Percentiles rank a stretch among this genome's conserved stretches.
Evolutionary conservation across 2,329 filamentous ascomycete species (phyloP).

Genomic region (Aspergillus texensis): DNA sequence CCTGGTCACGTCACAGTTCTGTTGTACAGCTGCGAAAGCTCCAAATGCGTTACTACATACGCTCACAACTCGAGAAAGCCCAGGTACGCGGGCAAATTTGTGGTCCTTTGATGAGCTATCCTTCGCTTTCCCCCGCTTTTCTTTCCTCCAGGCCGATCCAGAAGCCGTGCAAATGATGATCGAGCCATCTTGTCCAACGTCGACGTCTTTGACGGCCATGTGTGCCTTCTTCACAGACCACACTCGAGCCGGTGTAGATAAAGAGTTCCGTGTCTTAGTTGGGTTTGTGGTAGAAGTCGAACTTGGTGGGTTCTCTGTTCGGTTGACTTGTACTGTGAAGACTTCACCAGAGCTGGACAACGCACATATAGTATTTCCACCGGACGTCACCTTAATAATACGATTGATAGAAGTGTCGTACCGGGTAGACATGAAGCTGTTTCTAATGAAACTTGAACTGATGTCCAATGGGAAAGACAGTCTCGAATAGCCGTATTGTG

Average conservation of each 20-base stretch:
- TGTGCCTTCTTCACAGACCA: slow-evolving; percentile 87
- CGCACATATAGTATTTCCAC: slow-evolving; percentile 89
- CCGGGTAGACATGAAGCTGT: slow-evolving; percentile 66
- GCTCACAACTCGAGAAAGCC: slow-evolving; percentile 78
- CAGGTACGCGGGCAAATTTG: slow-evolving; percentile 90
- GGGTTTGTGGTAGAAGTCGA: slow-evolving; percentile 87
- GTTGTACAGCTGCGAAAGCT: slow-evolving; percentile 83
- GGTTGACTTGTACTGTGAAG: slow-evolving; percentile 79
- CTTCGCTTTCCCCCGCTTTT: slow-evolving; percentile 80
- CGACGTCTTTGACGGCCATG: slow-evolving; percentile 82
- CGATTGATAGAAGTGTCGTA: slow-evolving; percentile 67
- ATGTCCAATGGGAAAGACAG: slow-evolving; percentile 79
- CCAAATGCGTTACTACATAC: slow-evolving; percentile 89
- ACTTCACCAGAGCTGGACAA: slow-evolving; percentile 82
- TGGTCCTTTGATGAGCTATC: slow-evolving; percentile 79
- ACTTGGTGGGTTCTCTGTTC: slow-evolving; percentile 61
- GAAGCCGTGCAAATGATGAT: slow-evolving; percentile 92
- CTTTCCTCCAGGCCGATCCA: slow-evolving; percentile 88
- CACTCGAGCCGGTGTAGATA: slow-evolving; percentile 76
- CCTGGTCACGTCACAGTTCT: slow-evolving; percentile 79
- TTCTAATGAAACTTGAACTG: slow-evolving; percentile 68
- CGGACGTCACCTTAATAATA: slow-evolving; percentile 76
- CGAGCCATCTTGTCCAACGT: slow-evolving; percentile 87
- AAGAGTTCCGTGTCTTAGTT: slow-evolving; percentile 79
- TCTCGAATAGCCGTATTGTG: slow-evolving; percentile 93